Conservation (phyloP, 805 yeast genomes). For the Lipomyces orientalis region DNA sequence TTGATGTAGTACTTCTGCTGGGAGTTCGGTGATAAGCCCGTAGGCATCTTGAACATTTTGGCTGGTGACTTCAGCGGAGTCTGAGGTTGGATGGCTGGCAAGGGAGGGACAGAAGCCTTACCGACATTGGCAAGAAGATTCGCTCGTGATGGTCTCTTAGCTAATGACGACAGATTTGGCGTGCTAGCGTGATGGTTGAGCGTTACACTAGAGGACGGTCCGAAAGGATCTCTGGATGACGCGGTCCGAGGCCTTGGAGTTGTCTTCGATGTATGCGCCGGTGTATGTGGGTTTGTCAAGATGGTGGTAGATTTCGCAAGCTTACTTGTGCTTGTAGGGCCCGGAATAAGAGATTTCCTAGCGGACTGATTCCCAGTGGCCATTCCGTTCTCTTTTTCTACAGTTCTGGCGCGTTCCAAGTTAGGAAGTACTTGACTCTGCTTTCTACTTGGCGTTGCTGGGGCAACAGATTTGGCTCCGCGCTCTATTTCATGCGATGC, state of each 20-base stretch:
- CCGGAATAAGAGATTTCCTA: conserved; percentile 21
- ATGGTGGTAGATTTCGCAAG: conserved; percentile 12
- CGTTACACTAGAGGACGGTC: conserved; percentile 16
- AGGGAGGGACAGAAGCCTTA: background rate
- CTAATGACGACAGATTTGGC: conserved; percentile 22
- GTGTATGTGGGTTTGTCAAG: background rate
- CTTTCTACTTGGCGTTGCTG: conserved; percentile 14
- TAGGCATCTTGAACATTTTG: conserved; percentile 12
- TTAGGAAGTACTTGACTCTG: conserved; percentile 8
- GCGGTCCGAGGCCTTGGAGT: background rate
- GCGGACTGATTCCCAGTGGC: background rate
- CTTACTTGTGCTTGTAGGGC: conserved; percentile 10
- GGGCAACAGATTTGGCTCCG: background rate
- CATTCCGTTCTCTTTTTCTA: background rate
- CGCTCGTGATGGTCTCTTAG: conserved; percentile 5
- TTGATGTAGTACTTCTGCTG: conserved; percentile 29
- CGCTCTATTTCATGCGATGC: conserved; percentile 2
- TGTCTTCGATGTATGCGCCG: background rate
- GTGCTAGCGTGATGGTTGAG: conserved; percentile 34
- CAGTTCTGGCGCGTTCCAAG: background rate
- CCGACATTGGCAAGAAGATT: background rate
- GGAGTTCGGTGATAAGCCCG: conserved; percentile 22
- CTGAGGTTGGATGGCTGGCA: conserved; percentile 13
- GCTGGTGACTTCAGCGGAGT: background rate
- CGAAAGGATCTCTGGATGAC: conserved; percentile 22